Percentiles rank a stretch among this genome's conserved stretches.
Evolutionary conservation across 1,284 basidiomycete genomes (phyloP).

Genomic region (Coniophora puteana): DNA sequence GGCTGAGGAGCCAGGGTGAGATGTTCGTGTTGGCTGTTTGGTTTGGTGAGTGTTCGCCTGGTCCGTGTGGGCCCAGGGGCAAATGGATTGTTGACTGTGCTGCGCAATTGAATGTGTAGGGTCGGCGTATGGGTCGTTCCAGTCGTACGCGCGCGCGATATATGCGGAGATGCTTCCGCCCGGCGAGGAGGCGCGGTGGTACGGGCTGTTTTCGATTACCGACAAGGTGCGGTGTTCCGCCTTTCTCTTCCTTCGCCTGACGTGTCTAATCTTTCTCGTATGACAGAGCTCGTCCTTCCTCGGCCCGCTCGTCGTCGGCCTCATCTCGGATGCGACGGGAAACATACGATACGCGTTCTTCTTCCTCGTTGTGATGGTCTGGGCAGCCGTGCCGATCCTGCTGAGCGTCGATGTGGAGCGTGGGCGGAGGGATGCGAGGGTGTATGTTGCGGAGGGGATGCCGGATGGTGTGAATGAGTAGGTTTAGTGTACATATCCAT

Average conservation of each 20-base stretch:
- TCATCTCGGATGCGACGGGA: slow-evolving; percentile 82
- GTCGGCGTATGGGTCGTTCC: slow-evolving; percentile 74
- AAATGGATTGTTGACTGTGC: slow-evolving; percentile 7
- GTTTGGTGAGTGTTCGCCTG: slow-evolving; percentile 56
- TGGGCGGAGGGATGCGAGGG: slow-evolving; percentile 65
- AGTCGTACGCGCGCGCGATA: slow-evolving; percentile 75
- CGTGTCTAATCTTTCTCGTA: background rate
- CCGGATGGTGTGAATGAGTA: too few species aligned
- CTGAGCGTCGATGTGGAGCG: slow-evolving; percentile 61
- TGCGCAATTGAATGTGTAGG: slow-evolving; percentile 32
- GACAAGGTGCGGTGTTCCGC: slow-evolving; percentile 57
- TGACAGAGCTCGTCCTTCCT: slow-evolving; percentile 79
- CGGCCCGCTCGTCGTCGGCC: slow-evolving; percentile 82
- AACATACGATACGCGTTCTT: slow-evolving; percentile 89
- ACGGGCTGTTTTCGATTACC: slow-evolving; percentile 81
- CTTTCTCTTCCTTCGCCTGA: background rate
- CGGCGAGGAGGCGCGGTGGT: slow-evolving; percentile 79
- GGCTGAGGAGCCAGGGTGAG: slow-evolving; percentile 74
- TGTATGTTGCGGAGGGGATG: slow-evolving; percentile 34
- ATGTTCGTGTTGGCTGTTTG: slow-evolving; percentile 82
- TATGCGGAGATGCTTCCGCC: slow-evolving; percentile 77
- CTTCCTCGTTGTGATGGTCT: slow-evolving; percentile 80
- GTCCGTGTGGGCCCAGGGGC: background rate
- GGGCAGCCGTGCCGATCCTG: slow-evolving; percentile 76
- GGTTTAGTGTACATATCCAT: too few species aligned